A percentile compares a stretch with the other conserved stretches of the same genome.
These are phyloP conservation scores for Globisporangium spinosum DNA, from an alignment of 352 stramenopile genomes.

Conservation along the genomic window DNA sequence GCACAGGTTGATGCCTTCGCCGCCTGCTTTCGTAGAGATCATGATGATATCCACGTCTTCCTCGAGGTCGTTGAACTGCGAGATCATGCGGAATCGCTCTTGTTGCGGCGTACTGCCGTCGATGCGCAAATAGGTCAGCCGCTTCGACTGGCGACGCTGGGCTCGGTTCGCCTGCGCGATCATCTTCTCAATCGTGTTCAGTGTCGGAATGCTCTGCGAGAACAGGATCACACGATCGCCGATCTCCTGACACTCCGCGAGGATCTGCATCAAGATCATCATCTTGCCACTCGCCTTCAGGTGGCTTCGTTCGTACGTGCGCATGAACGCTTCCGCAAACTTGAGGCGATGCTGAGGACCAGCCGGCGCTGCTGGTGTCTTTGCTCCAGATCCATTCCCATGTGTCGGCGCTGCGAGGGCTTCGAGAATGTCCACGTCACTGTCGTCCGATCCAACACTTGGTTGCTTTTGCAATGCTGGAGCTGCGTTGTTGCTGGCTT, in stretches of 20 bases:
- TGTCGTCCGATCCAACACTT: slow-evolving; percentile 27
- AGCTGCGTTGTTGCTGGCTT: background rate
- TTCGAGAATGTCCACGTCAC: slow-evolving; percentile 43
- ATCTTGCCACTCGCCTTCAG: slow-evolving; percentile 84
- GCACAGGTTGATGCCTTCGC: slow-evolving; percentile 87
- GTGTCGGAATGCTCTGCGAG: slow-evolving; percentile 85
- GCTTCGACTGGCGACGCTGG: slow-evolving; percentile 41
- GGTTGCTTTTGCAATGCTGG: background rate
- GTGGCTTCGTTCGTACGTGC: slow-evolving; percentile 45
- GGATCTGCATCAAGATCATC: slow-evolving; percentile 80
- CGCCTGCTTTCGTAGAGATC: slow-evolving; percentile 86
- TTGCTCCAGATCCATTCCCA: background rate
- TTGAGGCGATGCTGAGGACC: slow-evolving; percentile 52
- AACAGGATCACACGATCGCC: slow-evolving; percentile 88
- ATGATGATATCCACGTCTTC: slow-evolving; percentile 83
- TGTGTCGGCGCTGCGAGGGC: slow-evolving; percentile 18
- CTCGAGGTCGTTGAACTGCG: slow-evolving; percentile 78
- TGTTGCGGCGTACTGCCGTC: slow-evolving; percentile 77
- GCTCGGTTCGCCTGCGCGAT: slow-evolving; percentile 60
- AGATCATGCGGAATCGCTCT: slow-evolving; percentile 77
- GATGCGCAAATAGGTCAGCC: slow-evolving; percentile 71
- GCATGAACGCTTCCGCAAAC: slow-evolving; percentile 65
- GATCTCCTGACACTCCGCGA: slow-evolving; percentile 61
- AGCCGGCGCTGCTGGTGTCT: background rate
- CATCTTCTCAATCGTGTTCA: slow-evolving; percentile 77